Evolutionary conservation across 495 filamentous ascomycete genomes (phyloP).

Genomic region (Xylaria grammica): DNA sequence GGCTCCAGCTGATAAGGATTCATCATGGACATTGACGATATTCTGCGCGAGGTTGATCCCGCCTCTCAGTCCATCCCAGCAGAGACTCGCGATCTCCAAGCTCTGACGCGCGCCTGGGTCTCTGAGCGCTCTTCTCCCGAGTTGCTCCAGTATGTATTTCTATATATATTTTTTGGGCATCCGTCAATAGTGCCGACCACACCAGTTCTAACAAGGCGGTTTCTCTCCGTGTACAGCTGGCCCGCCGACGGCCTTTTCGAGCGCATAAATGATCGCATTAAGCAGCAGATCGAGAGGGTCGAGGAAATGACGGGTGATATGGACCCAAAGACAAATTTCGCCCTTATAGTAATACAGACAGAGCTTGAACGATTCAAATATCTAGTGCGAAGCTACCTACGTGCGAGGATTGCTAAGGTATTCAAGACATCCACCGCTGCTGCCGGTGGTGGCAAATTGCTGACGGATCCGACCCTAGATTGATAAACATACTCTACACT

Average conservation of each 20-base stretch:
- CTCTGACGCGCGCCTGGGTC: constrained; percentile 89
- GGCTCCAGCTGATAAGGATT: neutral
- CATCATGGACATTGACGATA: constrained; percentile 86
- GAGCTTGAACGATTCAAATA: constrained; percentile 94
- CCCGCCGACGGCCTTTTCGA: constrained; percentile 61
- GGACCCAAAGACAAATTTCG: constrained; percentile 88
- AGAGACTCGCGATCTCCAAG: constrained; percentile 80
- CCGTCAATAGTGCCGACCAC: neutral
- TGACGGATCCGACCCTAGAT: constrained; percentile 54
- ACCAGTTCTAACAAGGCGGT: neutral
- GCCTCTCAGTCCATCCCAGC: constrained; percentile 57
- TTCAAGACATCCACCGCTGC: constrained; percentile 17
- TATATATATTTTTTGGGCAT: constrained; percentile 30
- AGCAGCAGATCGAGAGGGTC: constrained; percentile 69
- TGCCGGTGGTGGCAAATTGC: neutral
- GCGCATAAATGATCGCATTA: constrained; percentile 76
- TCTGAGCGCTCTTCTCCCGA: constrained; percentile 89
- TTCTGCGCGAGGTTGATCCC: constrained; percentile 79
- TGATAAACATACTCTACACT: constrained; percentile 69
- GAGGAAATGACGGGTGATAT: constrained; percentile 78
- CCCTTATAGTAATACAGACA: constrained; percentile 92
- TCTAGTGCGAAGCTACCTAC: constrained; percentile 80
- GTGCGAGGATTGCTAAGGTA: constrained; percentile 84
- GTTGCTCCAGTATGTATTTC: constrained; percentile 57
- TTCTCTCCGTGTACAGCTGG: constrained; percentile 47